A percentile compares a stretch with the other conserved stretches of the same genome.
Evolutionary conservation across 2,329 filamentous ascomycete species (phyloP).

Genomic region (Aspergillus persii): DNA sequence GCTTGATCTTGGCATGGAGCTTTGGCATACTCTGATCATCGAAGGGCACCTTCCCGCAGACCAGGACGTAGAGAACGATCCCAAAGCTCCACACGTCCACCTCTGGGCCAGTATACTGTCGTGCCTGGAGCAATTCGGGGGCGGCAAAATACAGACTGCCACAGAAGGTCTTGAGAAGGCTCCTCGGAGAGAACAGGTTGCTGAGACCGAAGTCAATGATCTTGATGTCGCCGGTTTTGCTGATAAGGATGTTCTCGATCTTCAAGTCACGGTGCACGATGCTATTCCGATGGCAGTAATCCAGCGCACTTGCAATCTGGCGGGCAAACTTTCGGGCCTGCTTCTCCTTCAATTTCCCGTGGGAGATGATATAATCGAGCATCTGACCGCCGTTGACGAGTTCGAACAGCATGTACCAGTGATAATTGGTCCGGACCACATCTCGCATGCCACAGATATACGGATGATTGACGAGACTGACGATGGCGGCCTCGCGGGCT

Average conservation of each 20-base stretch:
- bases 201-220: conserved; percentile 98
- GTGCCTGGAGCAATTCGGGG: conserved; percentile 87
- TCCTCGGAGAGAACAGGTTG: conserved; percentile 85
- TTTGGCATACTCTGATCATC: conserved; percentile 99
- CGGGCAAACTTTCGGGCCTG: conserved; percentile 96
- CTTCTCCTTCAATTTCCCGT: conserved; percentile 96
- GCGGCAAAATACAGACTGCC: conserved; percentile 97
- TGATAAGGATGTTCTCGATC: conserved; percentile 99
- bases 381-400: conserved; percentile 99
- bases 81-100: conserved; percentile 99
- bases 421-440: conserved; percentile 91
- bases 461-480: conserved; percentile 88
- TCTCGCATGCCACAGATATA: conserved; percentile 96
- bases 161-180: conserved; percentile 92
- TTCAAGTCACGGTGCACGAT: conserved; percentile 97
- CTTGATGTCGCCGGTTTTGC: conserved; percentile 98
- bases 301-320: conserved; percentile 92
- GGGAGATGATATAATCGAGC: conserved; percentile 99
- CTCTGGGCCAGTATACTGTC: conserved; percentile 91
- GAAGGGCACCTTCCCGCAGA: conserved; percentile 97
- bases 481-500: conserved; percentile 91
- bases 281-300: conserved; percentile 97
- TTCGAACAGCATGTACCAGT: conserved; percentile 99
- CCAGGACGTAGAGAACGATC: conserved; percentile 93
- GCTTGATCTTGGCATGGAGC: conserved; percentile 97